Evolutionary conservation across 2,329 filamentous ascomycete species (phyloP).

Genomic region (Trichoderma gracile): DNA sequence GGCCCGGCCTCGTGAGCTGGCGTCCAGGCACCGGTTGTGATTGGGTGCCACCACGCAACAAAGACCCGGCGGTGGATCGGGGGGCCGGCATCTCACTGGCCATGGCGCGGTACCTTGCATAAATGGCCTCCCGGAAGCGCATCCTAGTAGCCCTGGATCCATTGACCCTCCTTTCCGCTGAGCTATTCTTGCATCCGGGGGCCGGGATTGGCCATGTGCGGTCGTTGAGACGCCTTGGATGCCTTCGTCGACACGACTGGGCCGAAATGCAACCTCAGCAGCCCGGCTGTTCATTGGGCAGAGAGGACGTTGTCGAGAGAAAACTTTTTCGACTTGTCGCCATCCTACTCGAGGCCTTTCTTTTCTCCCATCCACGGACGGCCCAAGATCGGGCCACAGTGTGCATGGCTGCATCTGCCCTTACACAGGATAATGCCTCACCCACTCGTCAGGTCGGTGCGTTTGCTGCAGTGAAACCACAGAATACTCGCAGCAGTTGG

Average conservation of each 20-base stretch:
- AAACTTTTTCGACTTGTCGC: slow-evolving; percentile 5
- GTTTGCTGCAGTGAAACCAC: not conserved
- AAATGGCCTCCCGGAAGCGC: slow-evolving; percentile 22
- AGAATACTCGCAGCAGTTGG: not conserved
- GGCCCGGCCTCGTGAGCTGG: slow-evolving; percentile 13
- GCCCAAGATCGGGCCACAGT: not conserved
- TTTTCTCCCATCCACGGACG: not conserved
- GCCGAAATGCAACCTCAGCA: slow-evolving; percentile 18
- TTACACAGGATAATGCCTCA: slow-evolving; percentile 20
- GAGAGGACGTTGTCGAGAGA: not conserved
- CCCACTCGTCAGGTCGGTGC: not conserved
- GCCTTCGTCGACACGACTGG: slow-evolving; percentile 4
- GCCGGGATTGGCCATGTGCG: slow-evolving; percentile 25
- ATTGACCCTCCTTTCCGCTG: slow-evolving; percentile 25
- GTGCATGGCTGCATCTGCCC: not conserved
- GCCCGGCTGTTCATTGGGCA: not conserved
- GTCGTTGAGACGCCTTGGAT: slow-evolving; percentile 1
- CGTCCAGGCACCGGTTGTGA: slow-evolving; percentile 30
- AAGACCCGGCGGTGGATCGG: slow-evolving; percentile 26
- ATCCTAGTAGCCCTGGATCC: slow-evolving; percentile 24
- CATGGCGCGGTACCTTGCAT: slow-evolving; percentile 29
- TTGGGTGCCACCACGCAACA: slow-evolving; percentile 26
- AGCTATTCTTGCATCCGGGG: slow-evolving; percentile 19
- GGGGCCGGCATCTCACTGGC: slow-evolving; percentile 28
- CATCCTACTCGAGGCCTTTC: slow-evolving; percentile 1